phyloP scores from a whole-genome alignment of 1,284 basidiomycete species.

The Malassezia obtusa region DNA sequence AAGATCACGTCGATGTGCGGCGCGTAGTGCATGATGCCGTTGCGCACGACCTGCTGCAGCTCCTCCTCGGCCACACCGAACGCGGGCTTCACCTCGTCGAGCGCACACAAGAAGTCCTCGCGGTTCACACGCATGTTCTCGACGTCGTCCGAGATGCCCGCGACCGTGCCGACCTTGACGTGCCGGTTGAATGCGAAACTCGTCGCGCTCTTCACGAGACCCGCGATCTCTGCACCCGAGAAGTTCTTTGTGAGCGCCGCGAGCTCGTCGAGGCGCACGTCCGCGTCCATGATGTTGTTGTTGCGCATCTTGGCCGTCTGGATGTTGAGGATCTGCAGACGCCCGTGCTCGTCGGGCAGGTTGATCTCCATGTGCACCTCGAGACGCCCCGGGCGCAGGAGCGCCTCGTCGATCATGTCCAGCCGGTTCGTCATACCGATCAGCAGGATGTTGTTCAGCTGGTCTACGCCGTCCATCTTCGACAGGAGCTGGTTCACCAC shows the following conservation, averaged over 20 bases:
- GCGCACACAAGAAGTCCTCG: conserved; percentile 76
- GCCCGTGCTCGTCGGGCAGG: conserved; percentile 84
- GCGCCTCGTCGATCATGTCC: conserved; percentile 98
- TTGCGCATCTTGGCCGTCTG: conserved; percentile 89
- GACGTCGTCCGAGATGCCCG: conserved; percentile 88
- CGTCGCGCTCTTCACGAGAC: conserved; percentile 93
- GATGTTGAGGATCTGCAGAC: conserved; percentile 86
- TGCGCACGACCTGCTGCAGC: conserved; percentile 82
- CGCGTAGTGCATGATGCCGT: conserved; percentile 90
- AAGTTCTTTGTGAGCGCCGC: conserved; percentile 89
- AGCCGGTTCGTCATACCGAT: conserved; percentile 99
- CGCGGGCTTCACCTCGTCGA: conserved; percentile 91
- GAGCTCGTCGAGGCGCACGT: conserved; percentile 77
- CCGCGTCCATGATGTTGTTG: conserved; percentile 78
- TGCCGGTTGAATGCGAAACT: conserved; percentile 96
- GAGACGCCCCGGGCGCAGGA: conserved; percentile 91
- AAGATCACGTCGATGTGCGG: conserved; percentile 63
- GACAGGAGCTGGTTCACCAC: conserved; percentile 97
- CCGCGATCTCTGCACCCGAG: conserved; percentile 89
- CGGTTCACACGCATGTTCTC: conserved; percentile 83
- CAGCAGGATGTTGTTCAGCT: conserved; percentile 96
- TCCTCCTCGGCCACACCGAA: conserved; percentile 98
- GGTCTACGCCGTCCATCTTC: conserved; percentile 99
- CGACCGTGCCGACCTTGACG: conserved; percentile 92
- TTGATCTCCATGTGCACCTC: conserved; percentile 99